phyloP scores from a whole-genome alignment of 371 early-diverging fungal species.

The Quaeritorhiza haematococci region DNA sequence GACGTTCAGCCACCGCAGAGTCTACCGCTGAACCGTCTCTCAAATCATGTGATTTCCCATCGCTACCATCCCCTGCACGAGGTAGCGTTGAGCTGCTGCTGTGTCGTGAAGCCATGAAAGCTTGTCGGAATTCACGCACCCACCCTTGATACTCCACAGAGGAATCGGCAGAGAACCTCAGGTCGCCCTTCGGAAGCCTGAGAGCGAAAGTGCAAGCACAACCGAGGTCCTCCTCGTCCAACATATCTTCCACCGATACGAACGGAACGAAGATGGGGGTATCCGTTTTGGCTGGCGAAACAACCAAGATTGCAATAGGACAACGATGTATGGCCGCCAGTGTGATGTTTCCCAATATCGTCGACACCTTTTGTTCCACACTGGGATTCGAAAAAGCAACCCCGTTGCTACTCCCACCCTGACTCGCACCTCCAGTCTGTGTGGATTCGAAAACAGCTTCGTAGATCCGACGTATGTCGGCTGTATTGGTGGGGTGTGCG shows the following conservation, averaged over 20 bases:
- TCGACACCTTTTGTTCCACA: constrained; percentile 3
- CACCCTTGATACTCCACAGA: constrained; percentile 20
- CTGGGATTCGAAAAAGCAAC: background rate
- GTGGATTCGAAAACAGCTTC: too few species aligned
- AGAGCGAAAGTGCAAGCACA: constrained; percentile 10
- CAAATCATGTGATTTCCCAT: too few species aligned
- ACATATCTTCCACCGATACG: constrained; percentile 5
- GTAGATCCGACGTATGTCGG: constrained; percentile 6
- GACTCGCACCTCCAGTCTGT: too few species aligned
- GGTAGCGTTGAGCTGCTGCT: too few species aligned
- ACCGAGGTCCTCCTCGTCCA: constrained; percentile 13
- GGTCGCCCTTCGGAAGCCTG: constrained; percentile 5
- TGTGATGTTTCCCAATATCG: constrained; percentile 13
- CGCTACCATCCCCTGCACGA: too few species aligned
- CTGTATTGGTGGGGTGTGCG: constrained; percentile 5
- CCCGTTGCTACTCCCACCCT: background rate
- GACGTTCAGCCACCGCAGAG: too few species aligned
- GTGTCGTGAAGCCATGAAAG: too few species aligned
- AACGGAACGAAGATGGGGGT: constrained; percentile 14
- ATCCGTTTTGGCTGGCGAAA: constrained; percentile 9
- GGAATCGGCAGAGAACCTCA: constrained; percentile 10
- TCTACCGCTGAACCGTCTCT: too few species aligned
- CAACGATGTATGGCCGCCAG: constrained; percentile 13
- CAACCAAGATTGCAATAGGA: constrained; percentile 10
- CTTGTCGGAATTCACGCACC: too few species aligned